phyloP scores from a whole-genome alignment of 257 asterid genomes.

The Solanum habrochaites region DNA sequence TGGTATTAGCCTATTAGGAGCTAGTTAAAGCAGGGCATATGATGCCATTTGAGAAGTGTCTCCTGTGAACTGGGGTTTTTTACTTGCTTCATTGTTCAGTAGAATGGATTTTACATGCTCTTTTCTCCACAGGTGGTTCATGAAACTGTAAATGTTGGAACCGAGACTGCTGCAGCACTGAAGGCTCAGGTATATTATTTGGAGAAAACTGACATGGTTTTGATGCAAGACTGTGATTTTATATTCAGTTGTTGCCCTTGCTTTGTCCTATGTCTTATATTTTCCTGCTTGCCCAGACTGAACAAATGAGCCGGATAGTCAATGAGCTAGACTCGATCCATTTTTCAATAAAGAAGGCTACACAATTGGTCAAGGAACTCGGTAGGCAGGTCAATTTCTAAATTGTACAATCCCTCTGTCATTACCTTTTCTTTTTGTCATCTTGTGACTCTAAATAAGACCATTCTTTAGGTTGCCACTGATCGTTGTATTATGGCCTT shows the following conservation, averaged over 20 bases:
- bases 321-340: constrained; percentile 94
- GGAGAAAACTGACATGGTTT: constrained; percentile 5
- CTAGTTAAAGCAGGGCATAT: not conserved
- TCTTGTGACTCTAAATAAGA: constrained; percentile 13
- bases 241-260: not conserved
- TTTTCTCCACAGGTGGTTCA: constrained; percentile 70
- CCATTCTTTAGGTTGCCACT: constrained; percentile 78
- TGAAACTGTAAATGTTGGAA: constrained; percentile 78
- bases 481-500: constrained; percentile 91
- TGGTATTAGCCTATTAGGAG: not conserved
- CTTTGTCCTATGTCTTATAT: constrained; percentile 1
- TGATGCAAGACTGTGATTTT: not conserved
- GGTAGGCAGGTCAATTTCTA: constrained; percentile 97
- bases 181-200: constrained; percentile 74
- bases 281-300: constrained; percentile 47
- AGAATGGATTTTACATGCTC: constrained; percentile 6
- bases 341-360: constrained; percentile 90
- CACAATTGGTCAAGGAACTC: constrained; percentile 92
- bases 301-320: constrained; percentile 96
- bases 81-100: not conserved
- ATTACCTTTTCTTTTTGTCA: constrained; percentile 1
- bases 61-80: not conserved
- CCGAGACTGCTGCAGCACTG: constrained; percentile 93
- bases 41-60: constrained; percentile 13
- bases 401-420: constrained; percentile 16